Conservation (phyloP, 805 yeast species). For the Kuraishia molischiana region DNA sequence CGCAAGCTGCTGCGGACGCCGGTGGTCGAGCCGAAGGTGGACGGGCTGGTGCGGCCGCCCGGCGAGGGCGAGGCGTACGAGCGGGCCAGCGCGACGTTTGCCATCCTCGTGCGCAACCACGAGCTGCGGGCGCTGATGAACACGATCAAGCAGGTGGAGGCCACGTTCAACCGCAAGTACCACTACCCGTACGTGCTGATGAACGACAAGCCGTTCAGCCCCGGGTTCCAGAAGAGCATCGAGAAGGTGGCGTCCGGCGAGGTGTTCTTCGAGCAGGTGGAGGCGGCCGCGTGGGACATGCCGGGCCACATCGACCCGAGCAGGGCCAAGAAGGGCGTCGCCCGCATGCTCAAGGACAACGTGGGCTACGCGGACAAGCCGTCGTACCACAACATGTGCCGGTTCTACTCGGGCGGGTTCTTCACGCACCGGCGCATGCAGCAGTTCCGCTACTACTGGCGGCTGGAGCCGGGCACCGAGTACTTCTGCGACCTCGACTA, state of each 20-base stretch:
- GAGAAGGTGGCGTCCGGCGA: conserved; percentile 28
- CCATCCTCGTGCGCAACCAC: conserved; percentile 61
- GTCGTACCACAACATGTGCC: conserved; percentile 80
- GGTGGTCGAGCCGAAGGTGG: conserved; percentile 39
- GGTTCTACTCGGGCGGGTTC: conserved; percentile 61
- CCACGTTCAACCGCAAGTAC: conserved; percentile 56
- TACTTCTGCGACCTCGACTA: conserved; percentile 64
- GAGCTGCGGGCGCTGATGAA: conserved; percentile 39
- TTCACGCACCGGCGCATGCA: conserved; percentile 53
- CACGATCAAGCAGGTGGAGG: conserved; percentile 55
- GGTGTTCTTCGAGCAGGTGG: conserved; percentile 42
- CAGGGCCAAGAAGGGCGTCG: conserved; percentile 26
- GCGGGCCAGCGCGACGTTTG: conserved; percentile 66
- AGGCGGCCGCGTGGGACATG: conserved; percentile 34
- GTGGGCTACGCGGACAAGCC: conserved; percentile 51
- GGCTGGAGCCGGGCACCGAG: conserved; percentile 66
- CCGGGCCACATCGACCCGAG: conserved; percentile 31
- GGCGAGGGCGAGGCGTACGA: conserved; percentile 14
- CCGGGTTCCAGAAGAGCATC: conserved; percentile 41
- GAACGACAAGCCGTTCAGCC: conserved; percentile 60
- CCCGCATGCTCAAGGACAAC: conserved; percentile 22
- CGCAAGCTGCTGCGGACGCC: conserved; percentile 22
- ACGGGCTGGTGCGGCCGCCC: conserved; percentile 20
- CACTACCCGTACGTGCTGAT: conserved; percentile 75
- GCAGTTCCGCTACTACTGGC: conserved; percentile 66